These are phyloP conservation scores for Psilocybe cyanescens DNA, from an alignment of 768 basidiomycete species.

Conservation along the genomic window DNA sequence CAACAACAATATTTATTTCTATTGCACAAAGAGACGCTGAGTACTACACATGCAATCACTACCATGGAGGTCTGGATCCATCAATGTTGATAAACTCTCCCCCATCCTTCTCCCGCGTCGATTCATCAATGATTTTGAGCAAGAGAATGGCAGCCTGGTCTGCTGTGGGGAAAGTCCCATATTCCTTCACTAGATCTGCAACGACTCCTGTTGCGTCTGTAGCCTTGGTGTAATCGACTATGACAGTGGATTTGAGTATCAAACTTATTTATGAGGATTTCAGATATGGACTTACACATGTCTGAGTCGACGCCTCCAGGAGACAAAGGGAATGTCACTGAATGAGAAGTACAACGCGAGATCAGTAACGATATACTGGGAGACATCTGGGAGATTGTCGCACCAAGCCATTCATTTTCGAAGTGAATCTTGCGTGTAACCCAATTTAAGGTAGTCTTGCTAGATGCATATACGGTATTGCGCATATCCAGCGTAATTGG, in stretches of 20 bases:
- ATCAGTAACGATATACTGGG: no score
- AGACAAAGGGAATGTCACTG: background rate
- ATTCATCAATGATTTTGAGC: background rate
- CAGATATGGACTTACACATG: background rate
- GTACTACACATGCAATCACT: background rate
- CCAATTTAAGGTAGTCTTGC: slow-evolving; percentile 5
- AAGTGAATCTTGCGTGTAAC: slow-evolving; percentile 11
- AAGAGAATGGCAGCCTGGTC: background rate
- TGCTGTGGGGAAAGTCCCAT: background rate
- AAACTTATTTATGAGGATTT: no score
- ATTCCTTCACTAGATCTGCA: background rate
- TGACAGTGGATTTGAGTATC: background rate
- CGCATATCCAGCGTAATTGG: background rate
- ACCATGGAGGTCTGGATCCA: background rate
- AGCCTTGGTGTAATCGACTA: background rate
- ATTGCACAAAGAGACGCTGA: no score
- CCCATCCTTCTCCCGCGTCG: background rate
- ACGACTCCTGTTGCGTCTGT: background rate
- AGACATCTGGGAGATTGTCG: background rate
- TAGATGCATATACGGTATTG: background rate
- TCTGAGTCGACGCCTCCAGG: background rate
- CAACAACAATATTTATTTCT: no score
- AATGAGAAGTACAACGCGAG: background rate
- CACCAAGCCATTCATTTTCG: slow-evolving; percentile 9
- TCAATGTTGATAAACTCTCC: background rate